Conservation (phyloP, 805 yeast species). For the Candida nanaspora region DNA sequence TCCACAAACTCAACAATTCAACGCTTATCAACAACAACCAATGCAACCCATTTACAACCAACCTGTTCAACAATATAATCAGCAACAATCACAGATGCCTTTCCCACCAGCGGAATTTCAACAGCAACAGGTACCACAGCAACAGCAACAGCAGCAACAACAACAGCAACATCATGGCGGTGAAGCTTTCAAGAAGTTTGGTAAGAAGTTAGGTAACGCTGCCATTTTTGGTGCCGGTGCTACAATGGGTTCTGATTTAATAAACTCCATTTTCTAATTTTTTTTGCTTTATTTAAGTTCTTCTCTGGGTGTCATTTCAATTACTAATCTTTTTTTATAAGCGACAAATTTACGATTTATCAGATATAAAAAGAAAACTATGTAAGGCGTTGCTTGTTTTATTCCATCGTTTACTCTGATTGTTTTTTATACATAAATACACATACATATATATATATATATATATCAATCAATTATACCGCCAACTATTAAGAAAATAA, state of each 20-base stretch:
- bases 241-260: constrained; percentile 80
- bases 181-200: constrained; percentile 52
- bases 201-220: constrained; percentile 87
- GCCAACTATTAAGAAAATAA: too few species aligned
- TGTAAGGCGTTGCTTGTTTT: too few species aligned
- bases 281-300: neutral
- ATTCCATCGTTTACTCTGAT: too few species aligned
- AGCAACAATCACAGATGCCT: constrained; percentile 5
- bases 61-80: constrained; percentile 3
- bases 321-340: too few species aligned
- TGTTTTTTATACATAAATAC: too few species aligned
- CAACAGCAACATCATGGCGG: constrained; percentile 8
- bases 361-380: too few species aligned
- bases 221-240: constrained; percentile 98
- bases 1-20: constrained; percentile 10
- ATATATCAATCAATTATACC: too few species aligned
- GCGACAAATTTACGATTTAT: too few species aligned
- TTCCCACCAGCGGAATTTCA: constrained; percentile 2
- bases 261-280: constrained; percentile 60
- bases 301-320: too few species aligned
- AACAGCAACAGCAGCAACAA: constrained; percentile 11
- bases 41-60: constrained; percentile 5
- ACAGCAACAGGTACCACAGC: constrained; percentile 9
- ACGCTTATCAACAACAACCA: constrained; percentile 8
- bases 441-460: too few species aligned